Evolutionary conservation across 768 basidiomycete genomes (phyloP), one percentile per base, ranked within the genome.

Genomic region (Leccinum variicolor): DNA sequence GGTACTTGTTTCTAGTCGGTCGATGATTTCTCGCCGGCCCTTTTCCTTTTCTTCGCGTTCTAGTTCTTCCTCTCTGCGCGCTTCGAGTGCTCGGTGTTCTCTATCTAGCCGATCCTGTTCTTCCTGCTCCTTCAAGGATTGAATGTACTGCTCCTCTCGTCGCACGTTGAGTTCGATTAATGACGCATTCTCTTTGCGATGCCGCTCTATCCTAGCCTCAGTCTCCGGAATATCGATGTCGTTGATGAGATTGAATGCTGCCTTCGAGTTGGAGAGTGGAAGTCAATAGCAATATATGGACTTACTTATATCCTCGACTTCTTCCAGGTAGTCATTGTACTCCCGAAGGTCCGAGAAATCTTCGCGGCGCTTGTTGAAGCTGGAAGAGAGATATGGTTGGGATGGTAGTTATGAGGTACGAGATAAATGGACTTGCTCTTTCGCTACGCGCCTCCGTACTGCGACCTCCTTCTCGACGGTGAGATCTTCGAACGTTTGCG

Each of bases 291-390:
- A 11, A 26, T 26, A 8, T 13, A 11, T 47, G 36, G 8, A 68
- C 85, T 68, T 61, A 86, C 87, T 84, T 63, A 98, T 88, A 65
- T 97, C 92, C 74, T 99, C 96, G 3, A 95, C 94, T 70, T 92
- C 86, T 73, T 99, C 94, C 11, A 99, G 82, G 69, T 98, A 98
- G 69, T 98, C 90, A 66, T 99, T 97, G 73, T 95, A 98, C 15
- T 83, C 79, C 11, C 83, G 80, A 43, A 92, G 77, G 68, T 88
- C 86, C 0, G 75, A 73, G 69, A 99, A 99, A 72, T 99, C 97
- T 54, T 95, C 92, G 43, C 86, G 77, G 29, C 88, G 82, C 74
- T 98, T 98, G 74, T 98, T 98, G 72, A 98, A 98, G 64, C 95
- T 98, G 61, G 39, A 47, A 41, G 49, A 56, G 58, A 62, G 57